Evolutionary conservation across 73 alveolate genomes (phyloP), one percentile per base, ranked within the genome.

Genomic region (Tetrahymena malaccensis): DNA sequence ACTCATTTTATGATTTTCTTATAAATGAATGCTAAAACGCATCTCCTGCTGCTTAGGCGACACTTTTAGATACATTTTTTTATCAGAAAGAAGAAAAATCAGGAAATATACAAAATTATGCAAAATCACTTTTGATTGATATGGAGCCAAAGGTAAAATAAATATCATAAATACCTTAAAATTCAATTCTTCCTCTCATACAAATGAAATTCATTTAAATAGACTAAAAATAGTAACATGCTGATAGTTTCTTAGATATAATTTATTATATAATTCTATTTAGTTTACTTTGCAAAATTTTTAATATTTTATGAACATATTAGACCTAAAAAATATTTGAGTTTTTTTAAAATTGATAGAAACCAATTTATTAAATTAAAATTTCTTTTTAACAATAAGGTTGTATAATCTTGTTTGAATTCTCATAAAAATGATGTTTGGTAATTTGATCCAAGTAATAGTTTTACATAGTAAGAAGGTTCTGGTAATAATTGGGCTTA

Each of bases 401-500:
- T 70, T 27, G 89, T 70, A 12, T 31, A 70, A 70, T 17, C 89
- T 27, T 70, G 89, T 70, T 33, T 70, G 17, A 27, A n/a, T n/a
- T 10, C 43, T 22, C 89, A 70, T 70, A n/a, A 70, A 70, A 70
- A 70, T 70, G 89, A 70, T 8, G 4, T 70, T 22, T 70, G 89
- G 89, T 3, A n/a, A 70, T 70, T 70, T 70, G 89, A 70, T 70
- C 89, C 89, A 3, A 31, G 17, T n/a, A 70, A 70, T 85, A 85
- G 96, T 84, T 94, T 94, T 56, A 94, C 96, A 17, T 84, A 94
- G 43, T 85, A 94, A 27, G 96, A 94, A 85, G 96, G 96, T 33
- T 94, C 96, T 35, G 96, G 96, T 22, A 94, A 94, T 85, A 94
- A 94, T 94, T 94, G 96, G 96, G 96, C 96, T 43, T 94, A 94